phyloP scores from a whole-genome alignment of 2,329 filamentous ascomycete species.

The Ceratocystiopsis minuta region DNA sequence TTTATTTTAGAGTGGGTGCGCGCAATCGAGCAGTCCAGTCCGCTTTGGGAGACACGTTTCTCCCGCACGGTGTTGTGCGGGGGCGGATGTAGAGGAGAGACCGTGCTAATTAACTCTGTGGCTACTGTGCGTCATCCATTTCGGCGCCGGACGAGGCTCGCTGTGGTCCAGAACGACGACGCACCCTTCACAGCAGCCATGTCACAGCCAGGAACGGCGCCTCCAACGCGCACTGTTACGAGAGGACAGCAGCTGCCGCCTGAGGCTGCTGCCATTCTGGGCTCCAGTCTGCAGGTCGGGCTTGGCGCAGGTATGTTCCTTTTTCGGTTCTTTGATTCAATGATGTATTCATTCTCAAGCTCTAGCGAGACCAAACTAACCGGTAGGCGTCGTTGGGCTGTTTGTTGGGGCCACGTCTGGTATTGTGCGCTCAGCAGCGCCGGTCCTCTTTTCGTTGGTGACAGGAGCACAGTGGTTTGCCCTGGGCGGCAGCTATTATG shows the following conservation, averaged over 20 bases:
- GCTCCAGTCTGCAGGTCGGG: constrained; percentile 39
- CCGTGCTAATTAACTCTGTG: too few relatives aligned
- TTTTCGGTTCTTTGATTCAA: not conserved
- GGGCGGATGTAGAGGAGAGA: too few relatives aligned
- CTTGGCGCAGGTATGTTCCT: constrained; percentile 32
- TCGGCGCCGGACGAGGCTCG: too few relatives aligned
- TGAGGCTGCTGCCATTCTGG: constrained; percentile 26
- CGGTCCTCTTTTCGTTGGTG: constrained; percentile 52
- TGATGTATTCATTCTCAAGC: too few relatives aligned
- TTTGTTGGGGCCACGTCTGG: constrained; percentile 51
- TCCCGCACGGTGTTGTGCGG: too few relatives aligned
- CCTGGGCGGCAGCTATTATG: constrained; percentile 60
- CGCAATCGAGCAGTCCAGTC: too few relatives aligned
- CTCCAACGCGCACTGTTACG: not conserved
- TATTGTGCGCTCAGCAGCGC: constrained; percentile 48
- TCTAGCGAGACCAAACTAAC: too few relatives aligned
- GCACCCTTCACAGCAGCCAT: not conserved
- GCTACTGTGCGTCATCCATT: too few relatives aligned
- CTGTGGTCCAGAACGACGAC: too few relatives aligned
- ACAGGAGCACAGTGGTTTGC: constrained; percentile 68
- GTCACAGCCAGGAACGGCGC: constrained; percentile 1
- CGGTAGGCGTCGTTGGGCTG: constrained; percentile 38
- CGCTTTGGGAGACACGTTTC: too few relatives aligned
- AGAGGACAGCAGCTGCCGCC: constrained; percentile 19
- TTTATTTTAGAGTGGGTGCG: too few relatives aligned